Conservation (phyloP, 2,329 filamentous ascomycete species). For the Plenodomus lindquistii region DNA sequence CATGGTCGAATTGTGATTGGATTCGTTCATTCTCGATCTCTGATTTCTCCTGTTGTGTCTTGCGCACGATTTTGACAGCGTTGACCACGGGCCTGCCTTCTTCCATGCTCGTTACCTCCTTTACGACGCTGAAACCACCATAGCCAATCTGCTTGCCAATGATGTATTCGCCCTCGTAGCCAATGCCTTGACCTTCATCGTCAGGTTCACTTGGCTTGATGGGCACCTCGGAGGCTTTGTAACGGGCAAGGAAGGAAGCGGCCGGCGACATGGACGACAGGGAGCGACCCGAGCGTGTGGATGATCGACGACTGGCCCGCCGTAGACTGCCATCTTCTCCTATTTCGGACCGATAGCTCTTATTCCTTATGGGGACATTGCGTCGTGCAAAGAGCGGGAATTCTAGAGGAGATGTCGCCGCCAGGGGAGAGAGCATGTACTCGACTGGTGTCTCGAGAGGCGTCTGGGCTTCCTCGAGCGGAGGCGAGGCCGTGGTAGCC, state of each 20-base stretch:
- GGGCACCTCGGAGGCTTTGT: constrained; percentile 44
- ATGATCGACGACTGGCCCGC: constrained; percentile 45
- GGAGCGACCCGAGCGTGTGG: constrained; percentile 54
- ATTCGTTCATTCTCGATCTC: constrained; percentile 67
- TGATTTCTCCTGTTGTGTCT: constrained; percentile 57
- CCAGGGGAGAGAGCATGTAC: constrained; percentile 41
- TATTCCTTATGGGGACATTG: constrained; percentile 33
- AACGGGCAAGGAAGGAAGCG: constrained; percentile 61
- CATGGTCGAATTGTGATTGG: constrained; percentile 70
- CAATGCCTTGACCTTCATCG: constrained; percentile 69
- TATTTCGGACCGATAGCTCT: constrained; percentile 38
- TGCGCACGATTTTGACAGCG: constrained; percentile 70
- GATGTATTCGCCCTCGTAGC: constrained; percentile 63
- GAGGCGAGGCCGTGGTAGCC: constrained; percentile 46
- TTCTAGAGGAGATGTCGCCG: constrained; percentile 41
- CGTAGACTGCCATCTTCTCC: constrained; percentile 41
- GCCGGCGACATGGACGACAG: constrained; percentile 60
- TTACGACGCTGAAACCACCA: constrained; percentile 69
- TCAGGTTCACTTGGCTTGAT: constrained; percentile 58
- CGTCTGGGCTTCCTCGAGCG: constrained; percentile 44
- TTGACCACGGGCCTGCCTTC: constrained; percentile 57
- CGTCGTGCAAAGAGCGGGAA: constrained; percentile 37
- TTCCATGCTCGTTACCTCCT: constrained; percentile 67
- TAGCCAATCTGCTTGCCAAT: constrained; percentile 68
- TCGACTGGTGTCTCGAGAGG: constrained; percentile 41